Percentiles rank a stretch among this genome's conserved stretches.
phyloP scores from a whole-genome alignment of 129 eudicot genomes.

The Helichrysum umbraculigerum region DNA sequence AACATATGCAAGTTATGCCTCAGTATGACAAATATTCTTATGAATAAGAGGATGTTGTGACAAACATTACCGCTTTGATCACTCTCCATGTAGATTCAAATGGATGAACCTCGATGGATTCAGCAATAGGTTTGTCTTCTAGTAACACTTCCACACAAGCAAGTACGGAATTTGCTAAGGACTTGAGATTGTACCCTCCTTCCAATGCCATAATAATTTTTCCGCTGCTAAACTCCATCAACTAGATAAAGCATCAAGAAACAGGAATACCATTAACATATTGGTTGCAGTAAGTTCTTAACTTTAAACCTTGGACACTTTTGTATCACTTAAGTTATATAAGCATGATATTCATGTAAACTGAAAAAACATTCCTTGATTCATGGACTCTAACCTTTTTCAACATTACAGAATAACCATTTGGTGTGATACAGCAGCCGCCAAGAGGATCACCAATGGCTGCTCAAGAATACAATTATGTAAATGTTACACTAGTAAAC shows the following conservation, averaged over 20 bases:
- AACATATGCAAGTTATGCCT: slow-evolving; percentile 14
- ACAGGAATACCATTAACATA: slow-evolving; percentile 10
- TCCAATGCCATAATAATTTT: slow-evolving; percentile 80
- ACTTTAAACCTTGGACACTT: neutral
- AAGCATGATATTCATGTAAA: neutral
- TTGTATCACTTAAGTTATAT: neutral
- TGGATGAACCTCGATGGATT: slow-evolving; percentile 55
- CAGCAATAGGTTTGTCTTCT: slow-evolving; percentile 46
- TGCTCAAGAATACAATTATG: slow-evolving; percentile 38
- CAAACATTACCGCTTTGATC: slow-evolving; percentile 50
- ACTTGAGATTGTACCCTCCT: slow-evolving; percentile 83
- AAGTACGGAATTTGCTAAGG: slow-evolving; percentile 69
- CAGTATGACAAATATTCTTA: slow-evolving; percentile 6
- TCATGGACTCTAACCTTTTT: slow-evolving; percentile 44
- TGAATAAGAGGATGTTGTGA: neutral
- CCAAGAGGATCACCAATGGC: slow-evolving; percentile 96
- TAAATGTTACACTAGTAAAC: neutral
- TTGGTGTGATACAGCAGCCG: slow-evolving; percentile 88
- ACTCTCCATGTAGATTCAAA: slow-evolving; percentile 79
- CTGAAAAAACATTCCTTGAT: neutral
- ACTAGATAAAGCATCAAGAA: slow-evolving; percentile 7
- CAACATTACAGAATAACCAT: slow-evolving; percentile 78
- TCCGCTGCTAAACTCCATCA: slow-evolving; percentile 65
- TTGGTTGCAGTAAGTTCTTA: neutral
- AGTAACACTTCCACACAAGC: slow-evolving; percentile 81